These are phyloP conservation scores for Yamadazyma tumulicola DNA, from an alignment of 805 yeast species.

Conservation along the genomic window DNA sequence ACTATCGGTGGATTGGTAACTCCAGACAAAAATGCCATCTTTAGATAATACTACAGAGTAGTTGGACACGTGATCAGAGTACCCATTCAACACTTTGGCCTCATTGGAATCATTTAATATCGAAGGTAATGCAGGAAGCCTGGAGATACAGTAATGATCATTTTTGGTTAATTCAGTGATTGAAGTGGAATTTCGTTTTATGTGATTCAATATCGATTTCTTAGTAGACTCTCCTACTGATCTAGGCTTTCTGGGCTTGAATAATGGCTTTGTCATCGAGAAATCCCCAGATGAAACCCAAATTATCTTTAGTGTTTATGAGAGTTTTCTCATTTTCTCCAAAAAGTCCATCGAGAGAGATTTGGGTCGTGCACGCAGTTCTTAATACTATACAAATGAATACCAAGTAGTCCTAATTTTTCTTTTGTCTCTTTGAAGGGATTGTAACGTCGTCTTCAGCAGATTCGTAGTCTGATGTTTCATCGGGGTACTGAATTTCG, in stretches of 20 bases:
- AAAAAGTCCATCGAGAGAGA: background rate
- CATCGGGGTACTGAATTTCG: constrained; percentile 15
- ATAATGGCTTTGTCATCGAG: constrained; percentile 11
- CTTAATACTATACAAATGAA: constrained; percentile 1
- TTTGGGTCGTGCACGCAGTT: background rate
- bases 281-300: background rate
- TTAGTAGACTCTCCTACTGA: constrained; percentile 1
- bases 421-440: constrained; percentile 31
- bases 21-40: constrained; percentile 64
- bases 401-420: too few relatives aligned
- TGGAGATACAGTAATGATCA: constrained; percentile 53
- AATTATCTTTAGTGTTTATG: too few relatives aligned
- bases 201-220: background rate
- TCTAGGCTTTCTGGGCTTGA: constrained; percentile 14
- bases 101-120: constrained; percentile 20
- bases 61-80: constrained; percentile 44
- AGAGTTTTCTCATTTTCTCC: constrained; percentile 1
- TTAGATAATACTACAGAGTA: constrained; percentile 49
- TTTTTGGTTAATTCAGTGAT: constrained; percentile 52
- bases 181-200: background rate
- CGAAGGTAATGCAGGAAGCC: constrained; percentile 54
- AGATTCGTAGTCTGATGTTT: constrained; percentile 14
- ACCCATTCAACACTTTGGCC: constrained; percentile 30
- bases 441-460: constrained; percentile 17
- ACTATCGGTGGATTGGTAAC: constrained; percentile 57